Evolutionary conservation across 805 yeast species (phyloP).

Genomic region (Phaffomyces antillensis): DNA sequence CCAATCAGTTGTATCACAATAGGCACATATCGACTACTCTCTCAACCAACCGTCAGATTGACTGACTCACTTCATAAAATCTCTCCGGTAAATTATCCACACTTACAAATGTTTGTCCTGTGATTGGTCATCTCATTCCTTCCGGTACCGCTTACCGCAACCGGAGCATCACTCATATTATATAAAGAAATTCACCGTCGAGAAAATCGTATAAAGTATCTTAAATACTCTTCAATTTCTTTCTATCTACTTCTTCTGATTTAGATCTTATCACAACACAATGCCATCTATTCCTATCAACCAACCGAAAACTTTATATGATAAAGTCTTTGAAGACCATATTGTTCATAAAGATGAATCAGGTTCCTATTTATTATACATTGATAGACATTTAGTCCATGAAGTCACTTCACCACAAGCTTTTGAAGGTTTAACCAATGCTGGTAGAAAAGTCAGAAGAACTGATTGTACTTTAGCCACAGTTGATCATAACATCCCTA

Average conservation of each 20-base stretch:
- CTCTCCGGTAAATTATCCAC: neutral
- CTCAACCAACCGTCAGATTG: neutral
- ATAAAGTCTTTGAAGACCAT: constrained; percentile 94
- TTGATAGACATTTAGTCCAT: constrained; percentile 95
- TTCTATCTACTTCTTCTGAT: neutral
- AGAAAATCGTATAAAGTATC: neutral
- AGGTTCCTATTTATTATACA: constrained; percentile 80
- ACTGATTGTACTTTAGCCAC: constrained; percentile 90
- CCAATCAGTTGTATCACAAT: too few species aligned
- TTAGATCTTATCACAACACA: neutral
- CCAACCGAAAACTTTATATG: constrained; percentile 75
- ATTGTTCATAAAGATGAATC: constrained; percentile 84
- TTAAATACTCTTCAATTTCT: neutral
- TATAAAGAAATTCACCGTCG: neutral
- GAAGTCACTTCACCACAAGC: constrained; percentile 99
- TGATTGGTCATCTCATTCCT: constrained; percentile 12
- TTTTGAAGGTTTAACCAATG: constrained; percentile 87
- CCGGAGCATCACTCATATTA: constrained; percentile 5
- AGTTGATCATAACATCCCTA: constrained; percentile 96
- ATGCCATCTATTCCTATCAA: constrained; percentile 25
- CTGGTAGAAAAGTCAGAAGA: constrained; percentile 86
- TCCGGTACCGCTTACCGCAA: constrained; percentile 9
- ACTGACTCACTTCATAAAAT: too few species aligned
- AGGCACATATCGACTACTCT: too few species aligned
- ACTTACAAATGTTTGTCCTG: constrained; percentile 7